Evolutionary conservation across 202 grass and related monocot species (phyloP), one percentile per base, ranked within the genome.

Genomic region (Schoenoplectus tabernaemontani): DNA sequence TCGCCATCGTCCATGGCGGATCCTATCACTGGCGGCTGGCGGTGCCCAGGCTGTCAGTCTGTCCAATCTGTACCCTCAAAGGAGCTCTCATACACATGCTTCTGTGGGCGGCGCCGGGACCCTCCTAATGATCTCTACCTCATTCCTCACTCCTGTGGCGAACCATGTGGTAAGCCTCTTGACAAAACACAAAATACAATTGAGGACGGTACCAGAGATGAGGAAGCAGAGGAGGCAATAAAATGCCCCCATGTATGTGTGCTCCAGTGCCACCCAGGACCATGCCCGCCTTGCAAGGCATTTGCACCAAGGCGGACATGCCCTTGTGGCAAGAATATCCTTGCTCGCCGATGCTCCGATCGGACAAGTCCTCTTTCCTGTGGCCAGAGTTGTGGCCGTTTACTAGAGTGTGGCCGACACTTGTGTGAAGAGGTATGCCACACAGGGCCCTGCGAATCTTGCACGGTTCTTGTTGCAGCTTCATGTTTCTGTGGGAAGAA

Each of bases 181-280:
- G 88, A 85, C 24, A 84, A 22, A 64, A 71, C n/a, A 19, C 42
- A 64, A 36, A 80, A 62, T 22, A 44, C 2, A 2, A 4, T 43
- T 51, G 78, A 64, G 61, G 59, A 80, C 34, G 83, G 85, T 1
- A 53, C 36, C 0, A 24, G 12, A 7, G 59, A 57, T 53, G 86
- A 84, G 59, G 79, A 44, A 24, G 57, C 70, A 0, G 85, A 85
- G 4, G 91, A 28, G 1, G 72, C 71, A 4, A 58, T 84, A 32
- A 83, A 61, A 76, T 99, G 96, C 71, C 96, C 96, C 0, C 96
- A 99, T 42, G 76, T 91, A 9, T 99, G 96, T 7, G 96, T 99
- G 58, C 88, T 99, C 48, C 96, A 99, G 83, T 99, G 96, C 79
- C 96, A 99, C 57, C 96, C 92, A 0, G 96, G 96, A 7, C 96